Evolutionary conservation across 2,329 filamentous ascomycete species (phyloP).

Genomic region (Fusarium sp.): DNA sequence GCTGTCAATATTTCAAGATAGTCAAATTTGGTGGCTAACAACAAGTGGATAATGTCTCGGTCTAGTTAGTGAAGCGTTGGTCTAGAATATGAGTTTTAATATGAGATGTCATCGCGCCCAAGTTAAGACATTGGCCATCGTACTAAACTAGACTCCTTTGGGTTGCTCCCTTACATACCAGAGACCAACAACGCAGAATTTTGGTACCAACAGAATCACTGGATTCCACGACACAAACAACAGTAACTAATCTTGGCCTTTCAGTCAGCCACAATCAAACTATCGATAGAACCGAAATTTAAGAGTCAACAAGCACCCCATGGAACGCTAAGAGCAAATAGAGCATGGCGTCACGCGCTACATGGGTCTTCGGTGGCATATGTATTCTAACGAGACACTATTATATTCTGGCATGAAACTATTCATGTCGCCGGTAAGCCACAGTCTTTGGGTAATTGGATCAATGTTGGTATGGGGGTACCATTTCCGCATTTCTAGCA

Average conservation of each 20-base stretch:
- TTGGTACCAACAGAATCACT: neutral
- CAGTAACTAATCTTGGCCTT: neutral
- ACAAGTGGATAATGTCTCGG: neutral
- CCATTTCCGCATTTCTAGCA: neutral
- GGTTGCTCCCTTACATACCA: neutral
- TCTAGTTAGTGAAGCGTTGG: neutral
- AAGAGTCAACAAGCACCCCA: neutral
- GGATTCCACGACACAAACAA: neutral
- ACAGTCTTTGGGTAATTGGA: neutral
- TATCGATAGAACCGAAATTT: neutral
- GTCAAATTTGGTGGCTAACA: neutral
- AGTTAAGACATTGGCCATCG: neutral
- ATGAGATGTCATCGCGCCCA: neutral
- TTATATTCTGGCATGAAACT: neutral
- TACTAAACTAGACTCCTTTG: neutral
- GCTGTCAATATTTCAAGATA: neutral
- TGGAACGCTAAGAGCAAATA: neutral
- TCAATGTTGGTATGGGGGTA: neutral
- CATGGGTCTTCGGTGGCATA: neutral
- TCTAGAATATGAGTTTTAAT: neutral
- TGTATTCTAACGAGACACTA: neutral
- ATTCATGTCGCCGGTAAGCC: neutral
- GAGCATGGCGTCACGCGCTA: neutral
- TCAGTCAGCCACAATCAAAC: neutral
- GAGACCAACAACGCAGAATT: neutral